Conservation (phyloP, 257 asterid species). For the Perilla frutescens region DNA sequence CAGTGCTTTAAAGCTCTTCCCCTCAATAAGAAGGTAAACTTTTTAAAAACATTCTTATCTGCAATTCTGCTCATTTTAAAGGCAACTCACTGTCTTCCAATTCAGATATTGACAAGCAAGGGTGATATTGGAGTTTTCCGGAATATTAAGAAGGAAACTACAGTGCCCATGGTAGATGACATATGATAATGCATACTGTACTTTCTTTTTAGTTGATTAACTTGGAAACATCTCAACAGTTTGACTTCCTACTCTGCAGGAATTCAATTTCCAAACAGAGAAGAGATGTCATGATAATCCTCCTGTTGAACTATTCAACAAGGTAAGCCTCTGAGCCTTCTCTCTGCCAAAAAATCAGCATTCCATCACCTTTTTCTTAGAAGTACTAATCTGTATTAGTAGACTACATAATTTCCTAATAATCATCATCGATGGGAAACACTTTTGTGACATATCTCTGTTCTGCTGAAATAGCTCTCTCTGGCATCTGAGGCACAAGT, state of each 20-base stretch:
- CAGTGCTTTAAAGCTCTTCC: conserved; percentile 84
- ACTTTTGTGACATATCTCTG: conserved; percentile 32
- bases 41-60: not conserved
- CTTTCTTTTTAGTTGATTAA: conserved; percentile 7
- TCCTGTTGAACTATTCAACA: conserved; percentile 78
- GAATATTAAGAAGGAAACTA: conserved; percentile 70
- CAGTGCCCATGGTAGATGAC: conserved; percentile 73
- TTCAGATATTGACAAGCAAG: conserved; percentile 84
- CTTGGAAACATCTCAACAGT: conserved; percentile 11
- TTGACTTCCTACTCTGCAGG: conserved; percentile 48
- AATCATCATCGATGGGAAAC: conserved; percentile 1
- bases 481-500: conserved; percentile 62
- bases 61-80: conserved; percentile 6
- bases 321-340: conserved; percentile 56
- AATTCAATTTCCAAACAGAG: conserved; percentile 71
- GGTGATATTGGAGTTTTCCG: conserved; percentile 84
- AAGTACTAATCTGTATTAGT: conserved; percentile 5
- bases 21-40: conserved; percentile 72
- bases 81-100: not conserved
- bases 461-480: conserved; percentile 65
- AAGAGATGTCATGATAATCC: conserved; percentile 71
- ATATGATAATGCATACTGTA: conserved; percentile 23
- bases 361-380: not conserved
- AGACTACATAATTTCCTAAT: not conserved
- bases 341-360: conserved; percentile 8